Conservation (phyloP, 805 yeast species). For the Trichomonascus vanleenenianus region DNA sequence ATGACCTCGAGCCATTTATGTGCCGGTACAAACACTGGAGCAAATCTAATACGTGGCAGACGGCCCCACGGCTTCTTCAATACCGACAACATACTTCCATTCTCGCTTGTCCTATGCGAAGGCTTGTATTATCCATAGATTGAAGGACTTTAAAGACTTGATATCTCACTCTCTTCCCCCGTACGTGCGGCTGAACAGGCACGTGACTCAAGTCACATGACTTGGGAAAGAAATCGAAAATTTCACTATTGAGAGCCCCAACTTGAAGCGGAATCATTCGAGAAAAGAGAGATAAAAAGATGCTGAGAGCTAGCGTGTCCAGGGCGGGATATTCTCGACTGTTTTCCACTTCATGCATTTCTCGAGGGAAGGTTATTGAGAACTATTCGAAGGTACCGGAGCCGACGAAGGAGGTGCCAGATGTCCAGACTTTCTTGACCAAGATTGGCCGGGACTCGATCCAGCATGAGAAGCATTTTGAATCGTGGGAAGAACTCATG, state of each 20-base stretch:
- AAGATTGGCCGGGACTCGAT: conserved; percentile 68
- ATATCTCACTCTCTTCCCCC: too few species aligned
- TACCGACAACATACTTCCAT: not conserved
- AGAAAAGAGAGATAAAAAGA: not conserved
- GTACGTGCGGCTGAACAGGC: not conserved
- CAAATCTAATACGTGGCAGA: not conserved
- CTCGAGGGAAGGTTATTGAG: not conserved
- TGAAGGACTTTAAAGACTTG: too few species aligned
- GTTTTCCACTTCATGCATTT: not conserved
- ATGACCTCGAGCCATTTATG: conserved; percentile 56
- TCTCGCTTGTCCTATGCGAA: not conserved
- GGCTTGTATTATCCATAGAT: not conserved
- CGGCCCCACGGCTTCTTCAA: too few species aligned
- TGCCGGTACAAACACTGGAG: conserved; percentile 11
- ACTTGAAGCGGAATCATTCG: not conserved
- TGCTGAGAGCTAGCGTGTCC: not conserved
- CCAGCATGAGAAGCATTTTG: conserved; percentile 64
- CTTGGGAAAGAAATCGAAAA: not conserved
- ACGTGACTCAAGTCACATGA: not conserved
- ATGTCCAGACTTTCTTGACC: conserved; percentile 63
- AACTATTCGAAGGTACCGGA: conserved; percentile 29
- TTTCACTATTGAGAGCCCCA: not conserved
- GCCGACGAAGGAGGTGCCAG: conserved; percentile 53
- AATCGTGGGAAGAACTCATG: conserved; percentile 66
- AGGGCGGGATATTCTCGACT: not conserved